Evolutionary conservation across 129 eudicot species (phyloP), one percentile per base, ranked within the genome.

Genomic region (Erigeron canadensis): DNA sequence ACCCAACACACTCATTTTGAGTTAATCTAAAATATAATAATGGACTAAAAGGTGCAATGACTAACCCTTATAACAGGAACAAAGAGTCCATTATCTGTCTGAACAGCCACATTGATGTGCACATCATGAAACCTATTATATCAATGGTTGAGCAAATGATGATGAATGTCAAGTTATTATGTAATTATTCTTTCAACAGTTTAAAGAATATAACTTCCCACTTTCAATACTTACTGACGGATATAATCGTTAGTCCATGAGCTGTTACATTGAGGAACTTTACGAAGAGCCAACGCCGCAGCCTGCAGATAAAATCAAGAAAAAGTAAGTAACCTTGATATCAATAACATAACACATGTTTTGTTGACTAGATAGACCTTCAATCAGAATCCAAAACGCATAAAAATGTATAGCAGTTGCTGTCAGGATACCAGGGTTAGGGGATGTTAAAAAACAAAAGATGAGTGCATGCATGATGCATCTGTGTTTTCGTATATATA

Each of bases 101-200:
- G 99, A 75, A 90, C 99, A n/a, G 99, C 99, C 21, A 95, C 99
- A 80, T 95, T 95, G 71, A 95, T 84, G 81, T 95, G 92, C 74
- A 95, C 96, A 17, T 90, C 90, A 69, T 84, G 81, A 58, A 79
- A 95, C 88, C 97, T 95, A 80, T 56, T 48, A 69, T 53, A 46
- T 41, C 28, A 73, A 45, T 41, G 61, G 67, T 45, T 46, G 10
- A 22, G 39, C 71, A 77, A 70, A 16, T 69, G 54, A 77, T 69
- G 18, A 56, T 70, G 63, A 22, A 68, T 57, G 70, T 55, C 28
- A 13, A 45, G 40, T 60, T 46, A 48, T 18, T 17, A 8, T 16
- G 28, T 42, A 37, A 61, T 47, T 63, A 62, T 15, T 34, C 50
- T 48, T 34, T 15, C 50, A 42, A 34, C 13, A 22, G 1, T 28